A percentile compares a stretch with the other conserved stretches of the same genome.
These are phyloP conservation scores for Pterocarpus macrocarpus DNA, from an alignment of 306 rosid genomes.

Conservation along the genomic window DNA sequence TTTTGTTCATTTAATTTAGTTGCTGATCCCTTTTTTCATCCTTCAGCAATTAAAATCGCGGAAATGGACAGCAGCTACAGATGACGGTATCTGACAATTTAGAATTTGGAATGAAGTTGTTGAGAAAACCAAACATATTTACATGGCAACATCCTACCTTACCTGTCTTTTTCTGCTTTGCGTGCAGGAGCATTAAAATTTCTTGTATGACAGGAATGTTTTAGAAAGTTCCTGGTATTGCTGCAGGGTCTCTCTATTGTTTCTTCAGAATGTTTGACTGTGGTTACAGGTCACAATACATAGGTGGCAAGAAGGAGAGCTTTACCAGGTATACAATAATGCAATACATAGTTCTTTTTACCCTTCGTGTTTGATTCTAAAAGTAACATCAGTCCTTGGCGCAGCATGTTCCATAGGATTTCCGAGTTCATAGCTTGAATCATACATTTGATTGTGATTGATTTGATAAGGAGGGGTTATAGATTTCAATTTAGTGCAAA, in stretches of 20 bases:
- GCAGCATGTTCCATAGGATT: no score
- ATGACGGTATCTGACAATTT: neutral
- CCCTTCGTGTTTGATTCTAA: neutral
- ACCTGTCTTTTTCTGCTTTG: constrained; percentile 15
- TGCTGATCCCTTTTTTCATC: neutral
- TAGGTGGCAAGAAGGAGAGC: constrained; percentile 59
- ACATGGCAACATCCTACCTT: neutral
- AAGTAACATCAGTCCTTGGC: no score
- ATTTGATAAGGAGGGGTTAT: no score
- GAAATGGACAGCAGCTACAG: no score
- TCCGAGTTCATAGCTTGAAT: no score
- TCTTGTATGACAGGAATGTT: constrained; percentile 40
- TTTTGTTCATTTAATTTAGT: neutral
- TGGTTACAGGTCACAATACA: constrained; percentile 59
- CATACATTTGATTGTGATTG: no score
- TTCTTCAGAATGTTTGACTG: constrained; percentile 57
- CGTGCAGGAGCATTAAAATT: neutral
- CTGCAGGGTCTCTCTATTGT: constrained; percentile 34
- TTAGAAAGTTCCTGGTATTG: constrained; percentile 27
- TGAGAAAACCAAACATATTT: neutral
- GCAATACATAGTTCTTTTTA: neutral
- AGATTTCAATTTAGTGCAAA: no score
- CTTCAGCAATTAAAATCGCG: neutral
- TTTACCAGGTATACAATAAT: constrained; percentile 58
- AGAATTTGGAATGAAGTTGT: neutral